Evolutionary conservation across 257 asterid species (phyloP).

Genomic region (Pogostemon cablin): DNA sequence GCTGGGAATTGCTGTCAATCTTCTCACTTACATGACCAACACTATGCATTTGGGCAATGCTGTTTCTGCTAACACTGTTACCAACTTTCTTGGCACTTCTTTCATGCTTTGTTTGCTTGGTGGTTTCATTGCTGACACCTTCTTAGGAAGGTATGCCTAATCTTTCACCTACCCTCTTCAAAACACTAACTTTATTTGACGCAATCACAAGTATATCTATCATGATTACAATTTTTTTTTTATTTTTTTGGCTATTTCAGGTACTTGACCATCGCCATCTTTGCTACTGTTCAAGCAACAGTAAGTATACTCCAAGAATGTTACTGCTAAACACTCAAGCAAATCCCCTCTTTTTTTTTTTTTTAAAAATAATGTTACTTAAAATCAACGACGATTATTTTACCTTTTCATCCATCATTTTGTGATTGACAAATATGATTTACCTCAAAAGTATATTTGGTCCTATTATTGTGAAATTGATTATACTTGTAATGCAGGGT

Average conservation of each 20-base stretch:
- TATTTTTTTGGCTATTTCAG: slow-evolving; percentile 36
- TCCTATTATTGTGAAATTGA: not conserved
- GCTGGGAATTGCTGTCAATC: slow-evolving; percentile 83
- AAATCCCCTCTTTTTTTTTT: not conserved
- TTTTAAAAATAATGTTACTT: not conserved
- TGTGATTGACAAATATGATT: not conserved
- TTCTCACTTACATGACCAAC: slow-evolving; percentile 74
- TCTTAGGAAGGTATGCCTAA: slow-evolving; percentile 60
- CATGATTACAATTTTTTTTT: not conserved
- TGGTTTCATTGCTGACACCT: slow-evolving; percentile 89
- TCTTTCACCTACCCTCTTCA: not conserved
- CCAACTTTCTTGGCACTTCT: slow-evolving; percentile 88
- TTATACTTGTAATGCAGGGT: slow-evolving; percentile 45
- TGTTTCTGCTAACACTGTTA: slow-evolving; percentile 66
- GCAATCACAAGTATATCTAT: too few species aligned
- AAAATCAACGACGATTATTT: not conserved
- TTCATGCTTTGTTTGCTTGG: slow-evolving; percentile 82
- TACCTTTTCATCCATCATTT: not conserved
- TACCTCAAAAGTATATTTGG: not conserved
- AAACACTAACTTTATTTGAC: not conserved
- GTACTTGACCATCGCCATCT: slow-evolving; percentile 76
- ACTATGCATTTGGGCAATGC: slow-evolving; percentile 97
- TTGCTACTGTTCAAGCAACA: slow-evolving; percentile 74
- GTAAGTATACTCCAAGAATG: slow-evolving; percentile 36
- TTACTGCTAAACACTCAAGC: too few species aligned